Percentiles rank a stretch among this genome's conserved stretches.
These are phyloP conservation scores for Puccinia coronata DNA, from an alignment of 1,284 basidiomycete genomes.

Conservation along the genomic window DNA sequence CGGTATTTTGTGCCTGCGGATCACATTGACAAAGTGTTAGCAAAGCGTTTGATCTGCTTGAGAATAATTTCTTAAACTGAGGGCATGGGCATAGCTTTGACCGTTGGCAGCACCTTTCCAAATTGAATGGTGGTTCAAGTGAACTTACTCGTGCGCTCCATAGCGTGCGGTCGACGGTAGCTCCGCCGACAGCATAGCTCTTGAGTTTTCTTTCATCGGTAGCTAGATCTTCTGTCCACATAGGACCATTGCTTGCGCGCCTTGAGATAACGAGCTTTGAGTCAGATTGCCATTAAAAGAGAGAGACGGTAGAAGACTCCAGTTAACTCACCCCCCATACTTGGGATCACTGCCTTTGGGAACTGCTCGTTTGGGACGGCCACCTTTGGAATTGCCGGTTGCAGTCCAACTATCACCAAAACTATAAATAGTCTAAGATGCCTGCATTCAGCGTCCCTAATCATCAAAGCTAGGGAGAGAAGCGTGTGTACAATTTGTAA, in stretches of 20 bases:
- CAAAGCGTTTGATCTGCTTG: background rate
- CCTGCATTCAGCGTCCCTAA: background rate
- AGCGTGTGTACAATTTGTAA: background rate
- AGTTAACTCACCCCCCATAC: background rate
- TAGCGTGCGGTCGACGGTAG: conserved; percentile 18
- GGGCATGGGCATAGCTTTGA: background rate
- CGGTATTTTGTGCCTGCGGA: background rate
- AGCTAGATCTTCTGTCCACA: conserved; percentile 23
- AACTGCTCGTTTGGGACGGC: background rate
- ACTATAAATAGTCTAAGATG: conserved; percentile 24
- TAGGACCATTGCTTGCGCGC: conserved; percentile 20
- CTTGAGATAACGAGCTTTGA: background rate
- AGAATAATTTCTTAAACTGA: background rate
- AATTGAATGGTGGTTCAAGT: background rate
- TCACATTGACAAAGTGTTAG: background rate
- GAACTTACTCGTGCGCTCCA: conserved; percentile 16
- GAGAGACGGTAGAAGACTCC: background rate
- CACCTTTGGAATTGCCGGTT: conserved; percentile 1
- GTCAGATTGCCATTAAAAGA: background rate
- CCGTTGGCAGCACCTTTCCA: background rate
- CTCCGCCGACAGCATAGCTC: conserved; percentile 27
- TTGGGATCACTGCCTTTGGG: background rate
- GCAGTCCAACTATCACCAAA: conserved; percentile 37
- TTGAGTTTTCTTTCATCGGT: background rate
- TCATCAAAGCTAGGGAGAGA: background rate